Base-by-base conservation (phyloP, 2,329 filamentous ascomycete genomes). In the Ceratocystis eucalypticola region DNA sequence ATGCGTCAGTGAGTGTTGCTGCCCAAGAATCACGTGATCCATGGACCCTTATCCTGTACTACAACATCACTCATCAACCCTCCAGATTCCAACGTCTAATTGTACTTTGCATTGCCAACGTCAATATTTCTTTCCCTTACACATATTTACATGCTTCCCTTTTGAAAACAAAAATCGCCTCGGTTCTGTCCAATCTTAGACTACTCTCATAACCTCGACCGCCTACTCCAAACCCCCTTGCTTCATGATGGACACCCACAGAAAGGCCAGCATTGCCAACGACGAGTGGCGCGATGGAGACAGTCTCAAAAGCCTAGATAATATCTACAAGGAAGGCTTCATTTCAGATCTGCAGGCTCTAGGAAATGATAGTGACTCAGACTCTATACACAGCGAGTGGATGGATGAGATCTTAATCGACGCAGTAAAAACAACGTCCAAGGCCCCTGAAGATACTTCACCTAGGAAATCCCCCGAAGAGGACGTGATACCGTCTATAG, bases 331-430 rank as follows among this genome's bases (percentile, higher is more conserved):
- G 10, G 48, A n/a, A 25, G 55, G 15, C 25, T 33, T 59, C 30
- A n/a, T n/a, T 33, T 37, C 33, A 7, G 28, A 59, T 15, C 7
- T 8, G 1, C 55, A 48, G 3, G 66, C 55, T n/a, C 48, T 71
- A 10, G 48, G 61, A 6, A 48, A 55, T 50, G 55, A 41, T 33
- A 45, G 53, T 2, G 73, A 76, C 7, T 74, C 76, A 4, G 75
- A 75, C 0, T 74, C 77, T 5, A 74, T 77, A 22, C 77, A 77
- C 62, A 77, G 77, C 68, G 79, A 79, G 25, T 80, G 78, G 3
- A 82, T 82, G 12, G 82, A 77, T 46, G 84, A 86, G 71, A 84
- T 86, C 69, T 74, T 85, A 1, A 72, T 86, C 17, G 79, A 77
- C 50, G 77, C 79, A 65, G 77, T 85, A 66, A 81, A 83, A 63